Conservation (phyloP, 2,329 filamentous ascomycete species). For the Cercospora nicotianae region DNA sequence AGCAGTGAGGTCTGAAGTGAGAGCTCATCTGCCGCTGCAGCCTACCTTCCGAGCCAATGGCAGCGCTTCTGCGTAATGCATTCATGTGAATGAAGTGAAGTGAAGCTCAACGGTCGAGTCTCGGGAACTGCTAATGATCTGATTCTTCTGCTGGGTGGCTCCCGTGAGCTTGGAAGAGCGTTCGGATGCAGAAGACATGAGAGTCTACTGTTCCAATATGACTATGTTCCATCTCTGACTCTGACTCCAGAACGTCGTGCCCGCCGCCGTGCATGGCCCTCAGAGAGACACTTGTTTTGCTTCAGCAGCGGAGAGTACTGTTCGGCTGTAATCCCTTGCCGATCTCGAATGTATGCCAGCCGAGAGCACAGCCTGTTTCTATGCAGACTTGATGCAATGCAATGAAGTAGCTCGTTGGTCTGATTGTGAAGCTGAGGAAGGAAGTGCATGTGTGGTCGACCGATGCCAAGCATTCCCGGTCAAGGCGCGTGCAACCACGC, state of each 20-base stretch:
- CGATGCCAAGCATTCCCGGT: conserved; percentile 5
- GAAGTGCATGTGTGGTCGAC: neutral
- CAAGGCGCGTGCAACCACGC: neutral
- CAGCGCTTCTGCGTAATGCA: neutral
- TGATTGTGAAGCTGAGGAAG: neutral
- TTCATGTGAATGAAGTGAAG: neutral
- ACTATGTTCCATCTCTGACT: neutral
- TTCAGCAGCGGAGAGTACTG: neutral
- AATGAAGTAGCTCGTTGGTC: neutral
- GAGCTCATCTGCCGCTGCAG: conserved; percentile 7
- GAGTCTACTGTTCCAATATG: neutral
- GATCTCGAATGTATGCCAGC: neutral
- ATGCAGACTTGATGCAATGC: neutral
- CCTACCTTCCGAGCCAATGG: neutral
- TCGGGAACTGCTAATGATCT: neutral
- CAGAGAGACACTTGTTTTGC: neutral
- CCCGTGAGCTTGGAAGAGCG: neutral
- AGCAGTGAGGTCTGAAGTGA: neutral
- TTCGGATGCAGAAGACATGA: neutral
- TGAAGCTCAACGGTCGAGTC: neutral
- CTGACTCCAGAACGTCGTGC: neutral
- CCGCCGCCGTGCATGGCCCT: neutral
- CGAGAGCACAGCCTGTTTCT: neutral
- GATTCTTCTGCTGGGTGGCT: neutral
- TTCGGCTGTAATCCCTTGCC: neutral